A percentile compares a stretch with the other conserved stretches of the same genome.
These are phyloP conservation scores for Handroanthus guayacan DNA, from an alignment of 257 asterid genomes.

Conservation along the genomic window DNA sequence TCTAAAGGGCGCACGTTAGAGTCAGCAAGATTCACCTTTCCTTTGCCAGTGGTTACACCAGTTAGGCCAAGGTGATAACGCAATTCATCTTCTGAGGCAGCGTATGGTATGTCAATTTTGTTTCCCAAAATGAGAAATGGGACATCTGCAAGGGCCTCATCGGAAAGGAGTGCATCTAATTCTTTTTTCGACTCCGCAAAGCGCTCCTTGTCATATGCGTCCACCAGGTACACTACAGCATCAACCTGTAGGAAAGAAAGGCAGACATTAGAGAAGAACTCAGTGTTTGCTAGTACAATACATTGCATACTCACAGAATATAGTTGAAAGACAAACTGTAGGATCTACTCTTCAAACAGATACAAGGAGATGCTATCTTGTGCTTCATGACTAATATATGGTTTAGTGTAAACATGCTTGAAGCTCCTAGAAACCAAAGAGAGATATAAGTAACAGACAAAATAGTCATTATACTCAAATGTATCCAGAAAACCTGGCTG, in stretches of 20 bases:
- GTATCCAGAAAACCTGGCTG: background rate
- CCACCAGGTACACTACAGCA: constrained; percentile 63
- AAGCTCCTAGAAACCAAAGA: constrained; percentile 4
- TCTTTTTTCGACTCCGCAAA: constrained; percentile 61
- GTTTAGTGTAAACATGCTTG: constrained; percentile 5
- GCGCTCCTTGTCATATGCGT: constrained; percentile 58
- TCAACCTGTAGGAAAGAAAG: constrained; percentile 49
- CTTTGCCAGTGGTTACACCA: constrained; percentile 58
- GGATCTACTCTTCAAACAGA: constrained; percentile 1
- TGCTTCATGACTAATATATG: background rate
- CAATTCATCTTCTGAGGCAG: constrained; percentile 61
- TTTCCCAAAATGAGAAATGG: constrained; percentile 57
- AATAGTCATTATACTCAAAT: background rate
- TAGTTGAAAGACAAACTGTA: background rate
- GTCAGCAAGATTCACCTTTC: constrained; percentile 53
- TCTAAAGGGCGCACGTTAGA: constrained; percentile 55
- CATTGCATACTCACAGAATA: background rate
- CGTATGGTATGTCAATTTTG: constrained; percentile 55
- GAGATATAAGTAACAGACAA: background rate
- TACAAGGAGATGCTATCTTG: background rate
- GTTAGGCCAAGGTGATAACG: constrained; percentile 55
- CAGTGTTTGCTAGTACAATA: background rate
- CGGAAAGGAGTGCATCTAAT: constrained; percentile 57
- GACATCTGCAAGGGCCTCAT: constrained; percentile 52
- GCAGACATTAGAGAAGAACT: background rate